These are phyloP conservation scores for Suillus bovinus DNA, from an alignment of 768 basidiomycete genomes.

Conservation along the genomic window DNA sequence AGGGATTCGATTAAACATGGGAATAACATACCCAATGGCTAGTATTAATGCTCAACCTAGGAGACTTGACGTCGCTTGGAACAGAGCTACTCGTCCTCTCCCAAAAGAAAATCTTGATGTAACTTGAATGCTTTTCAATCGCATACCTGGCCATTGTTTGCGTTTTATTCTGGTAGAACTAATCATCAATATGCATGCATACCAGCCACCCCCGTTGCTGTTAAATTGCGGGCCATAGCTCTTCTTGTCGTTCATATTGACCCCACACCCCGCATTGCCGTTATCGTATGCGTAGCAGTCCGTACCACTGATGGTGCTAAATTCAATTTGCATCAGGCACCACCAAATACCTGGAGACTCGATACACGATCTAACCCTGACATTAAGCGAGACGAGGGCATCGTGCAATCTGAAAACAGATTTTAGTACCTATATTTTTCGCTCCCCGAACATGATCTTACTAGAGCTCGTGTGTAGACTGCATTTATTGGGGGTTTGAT, in stretches of 20 bases:
- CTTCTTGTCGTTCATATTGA: conserved; percentile 22
- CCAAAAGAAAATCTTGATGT: conserved; percentile 43
- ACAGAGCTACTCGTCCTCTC: conserved; percentile 36
- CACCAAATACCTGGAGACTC: not conserved
- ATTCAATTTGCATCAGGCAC: conserved; percentile 2
- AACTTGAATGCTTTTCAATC: conserved; percentile 27
- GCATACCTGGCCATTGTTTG: conserved; percentile 34
- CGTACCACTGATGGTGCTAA: conserved; percentile 16
- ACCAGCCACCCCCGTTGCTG: conserved; percentile 39
- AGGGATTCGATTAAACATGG: not conserved
- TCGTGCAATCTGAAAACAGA: conserved; percentile 26
- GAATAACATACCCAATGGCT: conserved; percentile 24
- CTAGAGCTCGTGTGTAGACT: conserved; percentile 30
- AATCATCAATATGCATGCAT: not conserved
- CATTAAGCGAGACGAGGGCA: conserved; percentile 30
- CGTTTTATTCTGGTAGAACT: not conserved
- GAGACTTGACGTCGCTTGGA: conserved; percentile 34
- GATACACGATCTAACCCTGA: conserved; percentile 28
- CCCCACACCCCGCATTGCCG: conserved; percentile 35
- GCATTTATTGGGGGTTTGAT: conserved; percentile 27
- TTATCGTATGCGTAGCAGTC: conserved; percentile 29
- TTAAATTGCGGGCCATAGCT: conserved; percentile 40
- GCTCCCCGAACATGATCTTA: not conserved
- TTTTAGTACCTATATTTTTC: not conserved
- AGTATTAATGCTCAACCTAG: conserved; percentile 21